phyloP scores from a whole-genome alignment of 2,329 filamentous ascomycete species.

The Colletotrichum sublineola region DNA sequence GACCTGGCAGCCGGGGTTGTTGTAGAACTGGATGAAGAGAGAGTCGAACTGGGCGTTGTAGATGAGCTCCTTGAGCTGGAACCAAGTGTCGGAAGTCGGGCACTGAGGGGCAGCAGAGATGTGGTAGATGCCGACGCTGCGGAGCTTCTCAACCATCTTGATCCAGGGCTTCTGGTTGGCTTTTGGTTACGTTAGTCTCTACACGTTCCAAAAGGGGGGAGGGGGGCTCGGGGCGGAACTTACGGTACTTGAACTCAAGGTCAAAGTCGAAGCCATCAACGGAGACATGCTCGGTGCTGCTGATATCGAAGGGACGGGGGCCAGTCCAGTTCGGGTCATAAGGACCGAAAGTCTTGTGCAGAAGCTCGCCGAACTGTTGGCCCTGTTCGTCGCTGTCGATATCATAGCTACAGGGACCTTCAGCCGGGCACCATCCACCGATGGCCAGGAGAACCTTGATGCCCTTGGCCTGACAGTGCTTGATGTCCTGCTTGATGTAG shows the following conservation, averaged over 20 bases:
- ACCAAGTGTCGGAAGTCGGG: conserved; percentile 47
- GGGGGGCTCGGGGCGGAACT: conserved; percentile 33
- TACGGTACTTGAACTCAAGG: conserved; percentile 53
- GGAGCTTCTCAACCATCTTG: conserved; percentile 54
- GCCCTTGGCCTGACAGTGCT: conserved; percentile 56
- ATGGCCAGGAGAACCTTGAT: conserved; percentile 60
- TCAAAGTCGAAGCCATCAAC: conserved; percentile 61
- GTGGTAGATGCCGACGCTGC: conserved; percentile 48
- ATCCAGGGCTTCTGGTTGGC: conserved; percentile 54
- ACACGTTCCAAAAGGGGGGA: neutral
- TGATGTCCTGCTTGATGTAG: conserved; percentile 55
- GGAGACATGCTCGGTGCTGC: conserved; percentile 44
- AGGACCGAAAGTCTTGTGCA: conserved; percentile 56
- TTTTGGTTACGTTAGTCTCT: conserved; percentile 29
- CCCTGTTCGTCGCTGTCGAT: conserved; percentile 51
- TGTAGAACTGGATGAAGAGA: conserved; percentile 64
- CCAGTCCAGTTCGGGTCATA: conserved; percentile 49
- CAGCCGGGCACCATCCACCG: conserved; percentile 51
- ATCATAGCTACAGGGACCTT: conserved; percentile 50
- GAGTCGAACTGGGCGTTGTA: conserved; percentile 57
- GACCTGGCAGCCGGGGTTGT: conserved; percentile 56
- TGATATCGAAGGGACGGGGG: conserved; percentile 56
- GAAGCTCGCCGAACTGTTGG: conserved; percentile 54
- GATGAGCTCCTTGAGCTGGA: conserved; percentile 55
- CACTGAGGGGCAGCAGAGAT: conserved; percentile 63